Evolutionary conservation across 345 rosid species (phyloP).

Genomic region (Lenwebbia sp.): DNA sequence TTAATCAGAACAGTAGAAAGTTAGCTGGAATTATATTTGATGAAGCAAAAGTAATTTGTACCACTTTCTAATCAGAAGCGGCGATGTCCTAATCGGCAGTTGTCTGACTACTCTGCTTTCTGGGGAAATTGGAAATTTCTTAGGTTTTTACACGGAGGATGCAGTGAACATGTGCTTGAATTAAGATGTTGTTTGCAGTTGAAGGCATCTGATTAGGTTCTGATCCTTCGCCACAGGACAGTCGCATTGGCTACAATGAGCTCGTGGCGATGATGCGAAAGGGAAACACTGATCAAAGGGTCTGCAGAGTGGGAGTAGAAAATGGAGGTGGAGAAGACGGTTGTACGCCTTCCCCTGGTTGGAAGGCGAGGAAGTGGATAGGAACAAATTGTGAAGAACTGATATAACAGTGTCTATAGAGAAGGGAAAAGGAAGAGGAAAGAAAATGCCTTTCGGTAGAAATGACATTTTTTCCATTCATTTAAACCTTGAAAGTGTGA

Average conservation of each 20-base stretch:
- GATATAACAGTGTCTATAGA: not conserved
- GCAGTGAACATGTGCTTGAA: not conserved
- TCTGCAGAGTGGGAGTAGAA: not conserved
- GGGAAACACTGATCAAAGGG: constrained; percentile 20
- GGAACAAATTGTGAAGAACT: not conserved
- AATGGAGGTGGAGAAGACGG: not conserved
- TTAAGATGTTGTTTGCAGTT: not conserved
- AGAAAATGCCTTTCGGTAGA: not conserved
- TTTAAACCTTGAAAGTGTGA: not conserved
- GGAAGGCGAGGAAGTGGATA: not conserved
- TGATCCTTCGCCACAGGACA: constrained; percentile 26
- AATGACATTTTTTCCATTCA: not conserved
- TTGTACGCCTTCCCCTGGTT: not conserved
- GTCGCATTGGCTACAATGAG: constrained; percentile 51
- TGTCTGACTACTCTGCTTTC: not conserved
- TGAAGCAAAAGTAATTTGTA: not conserved
- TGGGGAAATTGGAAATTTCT: not conserved
- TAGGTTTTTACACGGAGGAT: not conserved
- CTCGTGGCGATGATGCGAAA: constrained; percentile 56
- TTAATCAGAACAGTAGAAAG: too few relatives aligned
- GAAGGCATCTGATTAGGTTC: not conserved
- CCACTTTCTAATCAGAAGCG: not conserved
- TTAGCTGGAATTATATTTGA: not conserved
- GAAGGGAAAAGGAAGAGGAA: not conserved
- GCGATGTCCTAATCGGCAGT: not conserved